phyloP scores from a whole-genome alignment of 345 rosid genomes.

The Acer negundo region DNA sequence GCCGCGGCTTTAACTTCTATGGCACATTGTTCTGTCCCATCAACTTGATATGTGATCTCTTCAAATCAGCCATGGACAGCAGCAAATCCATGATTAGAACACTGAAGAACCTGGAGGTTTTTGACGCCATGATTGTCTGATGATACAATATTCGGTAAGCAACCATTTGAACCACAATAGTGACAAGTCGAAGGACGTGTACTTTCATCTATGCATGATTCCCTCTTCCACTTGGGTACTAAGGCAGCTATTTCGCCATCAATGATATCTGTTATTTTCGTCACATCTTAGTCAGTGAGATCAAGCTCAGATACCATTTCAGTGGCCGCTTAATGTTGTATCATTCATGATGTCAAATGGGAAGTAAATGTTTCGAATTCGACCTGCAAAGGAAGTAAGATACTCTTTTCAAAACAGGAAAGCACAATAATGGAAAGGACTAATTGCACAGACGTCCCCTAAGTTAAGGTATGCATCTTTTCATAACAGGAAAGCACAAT shows the following conservation, averaged over 20 bases:
- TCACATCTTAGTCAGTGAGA: slow-evolving; percentile 73
- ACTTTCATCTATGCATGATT: slow-evolving; percentile 30
- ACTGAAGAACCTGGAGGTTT: slow-evolving; percentile 51
- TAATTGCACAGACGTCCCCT: too few species aligned
- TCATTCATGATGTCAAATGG: slow-evolving; percentile 72
- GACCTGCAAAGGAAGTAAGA: slow-evolving; percentile 43
- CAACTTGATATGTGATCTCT: slow-evolving; percentile 75
- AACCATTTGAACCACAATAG: slow-evolving; percentile 43
- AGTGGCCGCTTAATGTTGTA: slow-evolving; percentile 71
- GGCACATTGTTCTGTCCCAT: slow-evolving; percentile 43
- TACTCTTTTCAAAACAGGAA: neutral
- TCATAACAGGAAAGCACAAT: too few species aligned
- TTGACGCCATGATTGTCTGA: slow-evolving; percentile 36
- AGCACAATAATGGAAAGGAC: too few species aligned
- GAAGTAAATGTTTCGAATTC: slow-evolving; percentile 83
- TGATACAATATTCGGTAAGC: slow-evolving; percentile 43
- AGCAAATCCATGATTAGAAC: slow-evolving; percentile 50
- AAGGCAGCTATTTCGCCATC: slow-evolving; percentile 69
- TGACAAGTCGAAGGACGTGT: slow-evolving; percentile 30
- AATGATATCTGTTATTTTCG: slow-evolving; percentile 86
- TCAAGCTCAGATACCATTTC: slow-evolving; percentile 96
- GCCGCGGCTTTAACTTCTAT: slow-evolving; percentile 23
- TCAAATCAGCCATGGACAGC: slow-evolving; percentile 79
- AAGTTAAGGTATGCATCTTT: too few species aligned
- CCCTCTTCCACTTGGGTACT: slow-evolving; percentile 69